Evolutionary conservation across 148 eudicot species (phyloP).

Genomic region (Camellia japonica): DNA sequence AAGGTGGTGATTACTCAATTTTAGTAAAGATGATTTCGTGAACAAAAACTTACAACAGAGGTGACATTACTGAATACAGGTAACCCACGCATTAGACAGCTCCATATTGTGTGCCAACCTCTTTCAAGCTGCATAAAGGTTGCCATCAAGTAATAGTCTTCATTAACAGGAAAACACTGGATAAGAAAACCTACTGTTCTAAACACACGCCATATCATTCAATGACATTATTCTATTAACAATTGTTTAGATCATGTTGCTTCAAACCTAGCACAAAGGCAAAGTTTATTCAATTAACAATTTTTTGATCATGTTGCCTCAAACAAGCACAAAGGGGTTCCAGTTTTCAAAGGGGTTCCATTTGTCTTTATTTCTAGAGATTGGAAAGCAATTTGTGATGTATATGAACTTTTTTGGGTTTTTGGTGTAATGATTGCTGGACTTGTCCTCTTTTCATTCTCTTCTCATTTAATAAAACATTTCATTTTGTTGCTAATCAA

Average conservation of each 20-base stretch:
- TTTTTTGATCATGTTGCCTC: no score
- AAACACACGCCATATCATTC: background rate
- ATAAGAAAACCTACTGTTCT: background rate
- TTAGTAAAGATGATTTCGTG: background rate
- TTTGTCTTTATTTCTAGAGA: no score
- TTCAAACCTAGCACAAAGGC: background rate
- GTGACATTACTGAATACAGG: conserved; percentile 61
- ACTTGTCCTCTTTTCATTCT: no score
- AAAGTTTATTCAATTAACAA: background rate
- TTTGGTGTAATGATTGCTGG: no score
- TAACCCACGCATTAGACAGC: conserved; percentile 62
- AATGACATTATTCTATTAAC: background rate
- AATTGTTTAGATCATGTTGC: background rate
- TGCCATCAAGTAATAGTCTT: conserved; percentile 1
- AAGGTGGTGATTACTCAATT: background rate
- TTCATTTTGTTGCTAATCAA: background rate
- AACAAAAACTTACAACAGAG: conserved; percentile 62
- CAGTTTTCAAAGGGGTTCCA: no score
- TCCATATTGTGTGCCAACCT: conserved; percentile 88
- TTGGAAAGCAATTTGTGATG: no score
- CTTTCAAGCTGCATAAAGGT: conserved; percentile 48
- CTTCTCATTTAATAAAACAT: no score
- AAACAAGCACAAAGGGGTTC: no score
- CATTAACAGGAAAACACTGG: background rate
- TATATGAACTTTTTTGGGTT: no score